Evolutionary conservation across 495 filamentous ascomycete species (phyloP).

Genomic region (Tuber indicum): DNA sequence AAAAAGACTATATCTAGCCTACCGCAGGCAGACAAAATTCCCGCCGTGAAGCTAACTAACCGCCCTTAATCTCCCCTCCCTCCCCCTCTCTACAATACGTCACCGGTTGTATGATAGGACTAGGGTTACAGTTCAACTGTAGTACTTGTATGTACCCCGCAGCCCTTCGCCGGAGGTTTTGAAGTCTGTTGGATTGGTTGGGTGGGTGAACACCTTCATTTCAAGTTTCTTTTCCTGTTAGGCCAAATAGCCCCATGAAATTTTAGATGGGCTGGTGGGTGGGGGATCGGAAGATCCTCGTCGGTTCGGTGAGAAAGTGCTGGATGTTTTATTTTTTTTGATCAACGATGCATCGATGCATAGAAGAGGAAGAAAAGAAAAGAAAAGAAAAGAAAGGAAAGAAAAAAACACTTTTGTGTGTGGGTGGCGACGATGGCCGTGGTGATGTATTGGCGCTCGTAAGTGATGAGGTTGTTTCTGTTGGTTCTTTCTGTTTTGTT

Average conservation of each 20-base stretch:
- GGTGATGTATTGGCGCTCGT: not conserved
- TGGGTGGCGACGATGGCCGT: not conserved
- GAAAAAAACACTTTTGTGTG: not conserved
- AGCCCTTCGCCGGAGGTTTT: not conserved
- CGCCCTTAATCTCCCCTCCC: not conserved
- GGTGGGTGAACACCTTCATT: not conserved
- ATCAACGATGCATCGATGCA: constrained; percentile 6
- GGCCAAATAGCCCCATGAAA: not conserved
- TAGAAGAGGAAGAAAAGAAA: not conserved
- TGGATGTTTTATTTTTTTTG: not conserved
- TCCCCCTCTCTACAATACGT: not conserved
- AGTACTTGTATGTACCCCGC: too few species aligned
- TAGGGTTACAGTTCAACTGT: too few species aligned
- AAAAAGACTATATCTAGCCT: not conserved
- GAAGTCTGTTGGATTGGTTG: not conserved
- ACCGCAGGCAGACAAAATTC: not conserved
- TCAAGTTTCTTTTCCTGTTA: not conserved
- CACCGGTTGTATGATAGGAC: not conserved
- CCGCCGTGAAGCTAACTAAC: constrained; percentile 4
- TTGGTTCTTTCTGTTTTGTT: constrained; percentile 1
- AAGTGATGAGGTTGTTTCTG: not conserved
- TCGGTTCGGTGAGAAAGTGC: not conserved
- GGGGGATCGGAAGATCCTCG: not conserved
- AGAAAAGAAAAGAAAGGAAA: not conserved
- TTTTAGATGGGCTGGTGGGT: not conserved